These are phyloP conservation scores for Pleurotus giganteus DNA, from an alignment of 768 basidiomycete genomes.

Conservation along the genomic window DNA sequence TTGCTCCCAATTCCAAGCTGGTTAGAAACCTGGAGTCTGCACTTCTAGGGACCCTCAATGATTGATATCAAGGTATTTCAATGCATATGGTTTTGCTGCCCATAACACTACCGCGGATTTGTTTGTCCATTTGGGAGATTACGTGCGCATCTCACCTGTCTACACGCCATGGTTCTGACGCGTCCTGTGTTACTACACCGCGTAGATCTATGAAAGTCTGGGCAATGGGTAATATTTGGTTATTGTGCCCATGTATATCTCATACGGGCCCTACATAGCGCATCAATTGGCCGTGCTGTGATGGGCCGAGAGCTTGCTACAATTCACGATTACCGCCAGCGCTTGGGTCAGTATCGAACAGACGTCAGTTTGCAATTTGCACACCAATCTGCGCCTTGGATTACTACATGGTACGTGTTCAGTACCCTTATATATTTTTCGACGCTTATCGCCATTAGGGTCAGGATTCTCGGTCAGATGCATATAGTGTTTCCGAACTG, in stretches of 20 bases:
- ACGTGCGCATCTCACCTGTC: conserved; percentile 31
- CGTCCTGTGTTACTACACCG: background rate
- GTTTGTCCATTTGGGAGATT: conserved; percentile 60
- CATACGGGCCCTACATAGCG: too few relatives aligned
- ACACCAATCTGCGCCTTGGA: conserved; percentile 53
- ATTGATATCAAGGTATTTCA: conserved; percentile 60
- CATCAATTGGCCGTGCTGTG: conserved; percentile 45
- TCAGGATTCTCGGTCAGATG: too few relatives aligned
- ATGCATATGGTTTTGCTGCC: conserved; percentile 56
- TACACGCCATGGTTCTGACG: too few relatives aligned
- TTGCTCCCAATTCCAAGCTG: conserved; percentile 53
- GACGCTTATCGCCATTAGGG: too few relatives aligned
- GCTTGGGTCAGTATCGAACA: conserved; percentile 50
- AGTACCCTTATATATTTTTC: too few relatives aligned
- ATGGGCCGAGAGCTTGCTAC: conserved; percentile 56
- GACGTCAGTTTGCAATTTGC: conserved; percentile 46
- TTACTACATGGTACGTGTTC: conserved; percentile 46
- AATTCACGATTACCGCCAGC: conserved; percentile 53
- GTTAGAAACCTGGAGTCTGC: conserved; percentile 20
- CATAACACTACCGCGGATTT: conserved; percentile 51
- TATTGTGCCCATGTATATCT: too few relatives aligned
- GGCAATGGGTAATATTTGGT: background rate
- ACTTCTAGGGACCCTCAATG: background rate
- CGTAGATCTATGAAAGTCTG: conserved; percentile 49
- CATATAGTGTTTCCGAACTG: too few relatives aligned